Evolutionary conservation across 2,329 filamentous ascomycete species (phyloP).

Genomic region (Microdochium bolleyi): DNA sequence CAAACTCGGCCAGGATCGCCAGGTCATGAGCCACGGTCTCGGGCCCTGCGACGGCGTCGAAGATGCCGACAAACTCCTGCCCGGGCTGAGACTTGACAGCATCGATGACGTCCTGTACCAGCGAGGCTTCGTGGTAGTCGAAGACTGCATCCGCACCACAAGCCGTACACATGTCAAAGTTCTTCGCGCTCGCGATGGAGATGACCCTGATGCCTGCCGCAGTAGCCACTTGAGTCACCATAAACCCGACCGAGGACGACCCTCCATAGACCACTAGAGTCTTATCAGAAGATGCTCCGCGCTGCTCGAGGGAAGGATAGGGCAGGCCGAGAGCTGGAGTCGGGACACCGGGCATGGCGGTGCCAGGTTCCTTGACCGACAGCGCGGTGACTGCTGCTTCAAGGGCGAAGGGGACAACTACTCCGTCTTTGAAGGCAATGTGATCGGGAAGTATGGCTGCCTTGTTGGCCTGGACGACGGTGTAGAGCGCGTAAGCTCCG

Average conservation of each 20-base stretch:
- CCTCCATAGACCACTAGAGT: constrained; percentile 9
- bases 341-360: constrained; percentile 6
- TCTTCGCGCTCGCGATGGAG: constrained; percentile 5
- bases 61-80: constrained; percentile 15
- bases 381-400: constrained; percentile 17
- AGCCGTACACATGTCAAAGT: constrained; percentile 9
- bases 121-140: constrained; percentile 14
- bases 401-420: constrained; percentile 13
- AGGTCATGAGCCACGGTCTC: constrained; percentile 14
- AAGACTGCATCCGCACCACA: constrained; percentile 14
- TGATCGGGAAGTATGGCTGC: constrained; percentile 10
- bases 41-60: constrained; percentile 13
- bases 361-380: constrained; percentile 11
- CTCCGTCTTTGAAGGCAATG: constrained; percentile 6
- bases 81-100: constrained; percentile 5
- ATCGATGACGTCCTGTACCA: constrained; percentile 10
- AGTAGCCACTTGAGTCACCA: constrained; percentile 10
- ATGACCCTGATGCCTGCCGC: constrained; percentile 9
- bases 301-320: constrained; percentile 6
- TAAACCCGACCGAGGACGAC: constrained; percentile 8
- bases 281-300: constrained; percentile 7
- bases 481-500: constrained; percentile 15
- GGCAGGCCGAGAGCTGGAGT: constrained; percentile 10
- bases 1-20: constrained; percentile 12
- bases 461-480: constrained; percentile 11